Evolutionary conservation across 2,329 filamentous ascomycete genomes (phyloP).

Genomic region (Alternaria dauci): DNA sequence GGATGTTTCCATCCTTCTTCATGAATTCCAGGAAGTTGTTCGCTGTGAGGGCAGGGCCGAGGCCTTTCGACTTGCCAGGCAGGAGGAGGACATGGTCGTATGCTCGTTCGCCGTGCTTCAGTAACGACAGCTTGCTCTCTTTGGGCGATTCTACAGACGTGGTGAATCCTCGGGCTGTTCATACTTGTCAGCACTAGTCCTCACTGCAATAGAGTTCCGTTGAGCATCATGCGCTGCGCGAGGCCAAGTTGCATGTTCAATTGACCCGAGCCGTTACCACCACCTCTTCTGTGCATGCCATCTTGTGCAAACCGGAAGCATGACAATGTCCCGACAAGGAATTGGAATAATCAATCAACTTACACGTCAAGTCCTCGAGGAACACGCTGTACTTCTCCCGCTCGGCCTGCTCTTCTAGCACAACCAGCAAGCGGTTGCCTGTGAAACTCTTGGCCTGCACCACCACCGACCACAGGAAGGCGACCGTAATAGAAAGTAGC

Average conservation of each 20-base stretch:
- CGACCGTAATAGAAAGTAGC: constrained; percentile 70
- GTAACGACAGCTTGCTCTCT: constrained; percentile 70
- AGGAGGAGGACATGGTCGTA: constrained; percentile 93
- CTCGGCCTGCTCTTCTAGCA: constrained; percentile 83
- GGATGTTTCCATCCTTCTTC: constrained; percentile 89
- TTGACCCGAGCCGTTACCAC: constrained; percentile 6
- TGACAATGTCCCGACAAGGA: not conserved
- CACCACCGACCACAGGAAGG: constrained; percentile 71
- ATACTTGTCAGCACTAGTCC: constrained; percentile 16
- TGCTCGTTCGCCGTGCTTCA: constrained; percentile 83
- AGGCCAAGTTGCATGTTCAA: constrained; percentile 22
- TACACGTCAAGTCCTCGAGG: constrained; percentile 75
- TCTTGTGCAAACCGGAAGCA: not conserved
- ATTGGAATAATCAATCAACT: constrained; percentile 35
- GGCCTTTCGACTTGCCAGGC: constrained; percentile 89
- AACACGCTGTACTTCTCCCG: constrained; percentile 86
- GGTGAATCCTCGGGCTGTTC: constrained; percentile 79
- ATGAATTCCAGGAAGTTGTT: constrained; percentile 88
- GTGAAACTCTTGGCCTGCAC: constrained; percentile 80
- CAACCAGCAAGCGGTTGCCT: constrained; percentile 81
- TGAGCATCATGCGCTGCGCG: not conserved
- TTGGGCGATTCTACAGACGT: constrained; percentile 75
- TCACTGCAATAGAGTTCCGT: constrained; percentile 2
- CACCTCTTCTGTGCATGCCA: not conserved
- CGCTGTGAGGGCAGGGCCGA: constrained; percentile 87